Evolutionary conservation across 768 basidiomycete species (phyloP).

Genomic region (Rhodocollybia butyracea): DNA sequence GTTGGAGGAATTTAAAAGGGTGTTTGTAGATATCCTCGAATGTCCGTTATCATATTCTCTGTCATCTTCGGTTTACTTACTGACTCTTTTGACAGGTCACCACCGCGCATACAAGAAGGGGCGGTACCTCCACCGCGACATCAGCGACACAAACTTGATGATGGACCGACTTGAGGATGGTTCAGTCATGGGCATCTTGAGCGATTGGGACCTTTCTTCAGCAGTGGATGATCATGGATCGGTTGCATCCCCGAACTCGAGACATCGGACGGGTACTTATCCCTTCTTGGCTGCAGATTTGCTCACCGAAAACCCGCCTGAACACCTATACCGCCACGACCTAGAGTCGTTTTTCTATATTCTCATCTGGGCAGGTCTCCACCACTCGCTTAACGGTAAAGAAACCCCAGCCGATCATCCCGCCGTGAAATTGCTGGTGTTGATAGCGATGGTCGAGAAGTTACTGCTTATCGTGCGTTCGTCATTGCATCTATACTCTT

Average conservation of each 20-base stretch:
- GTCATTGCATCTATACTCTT: conserved; percentile 3
- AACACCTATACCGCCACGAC: conserved; percentile 8
- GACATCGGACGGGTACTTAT: conserved; percentile 10
- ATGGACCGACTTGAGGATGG: neutral
- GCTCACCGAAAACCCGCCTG: neutral
- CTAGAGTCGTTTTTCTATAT: conserved; percentile 8
- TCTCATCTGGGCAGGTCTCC: conserved; percentile 2
- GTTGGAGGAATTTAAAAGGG: conserved; percentile 9
- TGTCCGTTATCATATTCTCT: conserved; percentile 6
- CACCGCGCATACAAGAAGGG: conserved; percentile 3
- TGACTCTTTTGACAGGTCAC: conserved; percentile 3
- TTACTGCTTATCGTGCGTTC: neutral
- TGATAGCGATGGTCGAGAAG: neutral
- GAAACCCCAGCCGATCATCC: neutral
- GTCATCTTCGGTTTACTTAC: neutral
- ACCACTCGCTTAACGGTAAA: neutral
- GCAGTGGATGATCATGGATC: neutral
- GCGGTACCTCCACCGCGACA: conserved; percentile 15
- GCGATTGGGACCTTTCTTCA: conserved; percentile 9
- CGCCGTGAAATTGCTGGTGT: neutral
- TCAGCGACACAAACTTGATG: conserved; percentile 18
- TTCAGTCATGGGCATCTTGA: neutral
- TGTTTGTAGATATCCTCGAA: conserved; percentile 12
- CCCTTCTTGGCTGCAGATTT: conserved; percentile 14
- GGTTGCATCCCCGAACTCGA: neutral